Evolutionary conservation across 805 yeast species (phyloP).

Genomic region (Schwanniomyces polymorphus): DNA sequence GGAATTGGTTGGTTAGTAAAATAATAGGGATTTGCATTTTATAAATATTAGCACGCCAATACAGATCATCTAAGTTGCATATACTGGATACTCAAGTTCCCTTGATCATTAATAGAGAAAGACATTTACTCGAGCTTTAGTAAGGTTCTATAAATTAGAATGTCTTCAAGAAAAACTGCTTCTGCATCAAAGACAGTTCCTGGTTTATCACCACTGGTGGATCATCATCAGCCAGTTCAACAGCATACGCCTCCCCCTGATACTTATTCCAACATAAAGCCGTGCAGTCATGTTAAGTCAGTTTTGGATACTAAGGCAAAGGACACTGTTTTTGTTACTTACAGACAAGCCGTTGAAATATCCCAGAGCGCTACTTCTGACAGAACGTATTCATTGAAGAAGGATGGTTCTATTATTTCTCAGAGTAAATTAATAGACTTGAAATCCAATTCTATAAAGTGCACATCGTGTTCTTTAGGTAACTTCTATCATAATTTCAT

Average conservation of each 20-base stretch:
- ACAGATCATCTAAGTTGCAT: background rate
- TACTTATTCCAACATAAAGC: conserved; percentile 30
- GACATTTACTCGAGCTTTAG: background rate
- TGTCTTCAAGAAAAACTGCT: conserved; percentile 2
- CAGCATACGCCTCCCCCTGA: conserved; percentile 17
- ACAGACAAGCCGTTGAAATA: conserved; percentile 51
- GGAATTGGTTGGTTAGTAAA: background rate
- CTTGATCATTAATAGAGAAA: background rate
- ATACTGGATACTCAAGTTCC: background rate
- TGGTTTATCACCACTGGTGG: background rate
- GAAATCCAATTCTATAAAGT: conserved; percentile 46
- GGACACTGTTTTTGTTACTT: conserved; percentile 50
- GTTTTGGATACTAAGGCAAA: conserved; percentile 50
- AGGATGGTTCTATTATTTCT: conserved; percentile 40
- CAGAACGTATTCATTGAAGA: conserved; percentile 26
- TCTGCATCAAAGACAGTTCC: conserved; percentile 1
- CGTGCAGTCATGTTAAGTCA: conserved; percentile 51
- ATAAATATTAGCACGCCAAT: background rate
- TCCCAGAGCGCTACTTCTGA: conserved; percentile 33
- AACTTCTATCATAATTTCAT: conserved; percentile 50
- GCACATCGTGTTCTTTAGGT: conserved; percentile 48
- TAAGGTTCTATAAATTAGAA: background rate
- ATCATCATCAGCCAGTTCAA: background rate
- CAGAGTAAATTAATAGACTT: conserved; percentile 36
- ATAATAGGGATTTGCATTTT: background rate